These are phyloP conservation scores for Gossypium anomalum DNA, from an alignment of 345 rosid species.

Conservation along the genomic window DNA sequence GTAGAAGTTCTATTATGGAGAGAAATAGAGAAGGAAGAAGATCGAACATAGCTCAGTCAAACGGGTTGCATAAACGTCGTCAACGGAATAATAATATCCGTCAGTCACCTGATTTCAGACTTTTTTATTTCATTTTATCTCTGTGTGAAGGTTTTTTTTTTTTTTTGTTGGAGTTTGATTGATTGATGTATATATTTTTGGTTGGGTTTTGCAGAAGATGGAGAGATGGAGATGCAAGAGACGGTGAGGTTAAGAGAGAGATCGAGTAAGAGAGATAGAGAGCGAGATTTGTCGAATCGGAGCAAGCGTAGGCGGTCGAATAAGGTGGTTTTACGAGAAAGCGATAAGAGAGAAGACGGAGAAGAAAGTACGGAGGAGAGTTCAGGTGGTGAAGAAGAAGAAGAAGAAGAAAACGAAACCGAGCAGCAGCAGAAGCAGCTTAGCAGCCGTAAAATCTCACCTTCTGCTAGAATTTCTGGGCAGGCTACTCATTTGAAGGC, in stretches of 20 bases:
- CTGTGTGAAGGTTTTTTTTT: neutral
- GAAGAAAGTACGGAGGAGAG: slow-evolving; percentile 43
- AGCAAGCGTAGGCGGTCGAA: slow-evolving; percentile 40
- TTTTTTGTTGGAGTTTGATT: neutral
- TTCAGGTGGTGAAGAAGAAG: slow-evolving; percentile 32
- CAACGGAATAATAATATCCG: slow-evolving; percentile 30
- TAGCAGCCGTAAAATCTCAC: slow-evolving; percentile 20
- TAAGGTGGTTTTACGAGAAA: slow-evolving; percentile 22
- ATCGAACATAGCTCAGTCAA: slow-evolving; percentile 18
- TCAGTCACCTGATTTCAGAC: slow-evolving; percentile 30
- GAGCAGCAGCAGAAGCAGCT: slow-evolving; percentile 12
- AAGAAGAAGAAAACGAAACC: slow-evolving; percentile 22
- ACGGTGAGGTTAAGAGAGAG: slow-evolving; percentile 32
- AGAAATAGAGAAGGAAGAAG: slow-evolving; percentile 43
- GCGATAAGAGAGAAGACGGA: slow-evolving; percentile 27
- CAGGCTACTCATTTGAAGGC: slow-evolving; percentile 21
- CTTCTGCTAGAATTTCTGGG: slow-evolving; percentile 5
- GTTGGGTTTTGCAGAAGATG: slow-evolving; percentile 13
- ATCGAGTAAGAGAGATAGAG: slow-evolving; percentile 26
- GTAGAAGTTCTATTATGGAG: slow-evolving; percentile 32
- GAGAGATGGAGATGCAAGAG: slow-evolving; percentile 31
- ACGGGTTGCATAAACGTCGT: slow-evolving; percentile 41
- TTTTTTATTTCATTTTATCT: neutral
- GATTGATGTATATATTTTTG: neutral
- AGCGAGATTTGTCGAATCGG: slow-evolving; percentile 22